A percentile compares a stretch with the other conserved stretches of the same genome.
phyloP scores from a whole-genome alignment of 768 basidiomycete species.

The Crassisporium funariophilum region DNA sequence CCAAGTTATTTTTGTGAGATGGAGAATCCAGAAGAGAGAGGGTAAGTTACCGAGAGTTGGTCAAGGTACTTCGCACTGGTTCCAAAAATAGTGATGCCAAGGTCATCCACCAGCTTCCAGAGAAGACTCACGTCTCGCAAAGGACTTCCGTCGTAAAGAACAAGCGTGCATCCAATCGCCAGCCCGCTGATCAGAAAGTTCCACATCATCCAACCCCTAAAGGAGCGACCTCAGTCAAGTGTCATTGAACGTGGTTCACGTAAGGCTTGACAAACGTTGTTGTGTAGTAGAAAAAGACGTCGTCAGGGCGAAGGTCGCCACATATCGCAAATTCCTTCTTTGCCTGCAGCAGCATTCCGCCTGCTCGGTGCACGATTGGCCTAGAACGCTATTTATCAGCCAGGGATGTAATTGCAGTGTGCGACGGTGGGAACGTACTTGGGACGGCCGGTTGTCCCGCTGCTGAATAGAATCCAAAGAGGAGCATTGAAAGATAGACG shows the following conservation, averaged over 20 bases:
- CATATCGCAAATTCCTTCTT: constrained; percentile 73
- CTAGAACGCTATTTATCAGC: constrained; percentile 35
- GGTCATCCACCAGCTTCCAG: constrained; percentile 68
- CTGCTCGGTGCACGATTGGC: constrained; percentile 77
- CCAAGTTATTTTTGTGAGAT: constrained; percentile 15
- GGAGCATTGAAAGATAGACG: constrained; percentile 71
- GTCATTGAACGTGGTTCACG: constrained; percentile 8
- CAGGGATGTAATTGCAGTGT: constrained; percentile 5
- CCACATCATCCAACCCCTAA: constrained; percentile 95
- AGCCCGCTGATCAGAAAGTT: constrained; percentile 76
- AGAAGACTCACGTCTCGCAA: constrained; percentile 64
- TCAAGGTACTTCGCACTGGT: constrained; percentile 86
- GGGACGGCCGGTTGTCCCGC: constrained; percentile 77
- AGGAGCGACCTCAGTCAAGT: constrained; percentile 14
- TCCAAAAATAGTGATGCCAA: constrained; percentile 78
- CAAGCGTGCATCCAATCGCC: constrained; percentile 66
- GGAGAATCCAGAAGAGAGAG: constrained; percentile 7
- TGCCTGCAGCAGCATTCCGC: constrained; percentile 75
- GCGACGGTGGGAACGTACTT: constrained; percentile 45
- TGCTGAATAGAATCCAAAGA: constrained; percentile 87
- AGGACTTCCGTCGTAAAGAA: constrained; percentile 83
- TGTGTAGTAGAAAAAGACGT: constrained; percentile 84
- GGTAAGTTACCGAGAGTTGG: constrained; percentile 60
- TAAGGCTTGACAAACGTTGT: constrained; percentile 57
- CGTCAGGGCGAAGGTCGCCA: constrained; percentile 62